phyloP scores from a whole-genome alignment of 306 rosid species.

The Rosa lucieae region DNA sequence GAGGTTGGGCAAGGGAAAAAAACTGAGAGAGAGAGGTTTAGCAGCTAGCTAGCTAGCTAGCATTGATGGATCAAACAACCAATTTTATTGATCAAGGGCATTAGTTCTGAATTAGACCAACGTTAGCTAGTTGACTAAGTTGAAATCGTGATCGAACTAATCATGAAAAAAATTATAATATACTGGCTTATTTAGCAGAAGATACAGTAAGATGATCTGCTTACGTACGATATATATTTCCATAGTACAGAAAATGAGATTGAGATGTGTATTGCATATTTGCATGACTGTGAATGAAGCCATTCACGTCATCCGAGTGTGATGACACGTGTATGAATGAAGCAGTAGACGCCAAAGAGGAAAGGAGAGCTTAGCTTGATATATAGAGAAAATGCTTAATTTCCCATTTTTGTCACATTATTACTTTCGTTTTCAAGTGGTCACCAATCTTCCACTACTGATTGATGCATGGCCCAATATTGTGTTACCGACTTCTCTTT shows the following conservation, averaged over 20 bases:
- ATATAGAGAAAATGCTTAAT: background rate
- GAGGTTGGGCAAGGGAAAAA: too few relatives aligned
- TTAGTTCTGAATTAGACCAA: background rate
- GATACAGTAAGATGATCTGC: constrained; percentile 43
- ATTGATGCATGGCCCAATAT: constrained; percentile 4
- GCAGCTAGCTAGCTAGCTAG: background rate
- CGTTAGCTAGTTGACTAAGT: background rate
- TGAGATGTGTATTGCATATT: constrained; percentile 18
- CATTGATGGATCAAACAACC: background rate
- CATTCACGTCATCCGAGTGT: constrained; percentile 22
- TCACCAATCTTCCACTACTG: constrained; percentile 44
- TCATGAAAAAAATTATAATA: constrained; percentile 12
- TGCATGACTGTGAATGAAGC: constrained; percentile 1
- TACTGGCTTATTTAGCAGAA: constrained; percentile 20
- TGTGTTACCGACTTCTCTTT: background rate
- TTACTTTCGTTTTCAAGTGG: constrained; percentile 16
- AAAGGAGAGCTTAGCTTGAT: background rate
- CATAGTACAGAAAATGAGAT: constrained; percentile 9
- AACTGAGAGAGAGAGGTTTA: background rate
- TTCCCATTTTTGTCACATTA: constrained; percentile 6
- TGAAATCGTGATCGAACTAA: background rate
- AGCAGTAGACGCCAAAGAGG: constrained; percentile 18
- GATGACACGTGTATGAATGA: constrained; percentile 15
- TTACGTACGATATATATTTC: background rate
- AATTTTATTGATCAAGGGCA: background rate